A percentile compares a stretch with the other conserved stretches of the same genome.
Evolutionary conservation across 495 filamentous ascomycete species (phyloP).

Genomic region (Articulospora tetracladia): DNA sequence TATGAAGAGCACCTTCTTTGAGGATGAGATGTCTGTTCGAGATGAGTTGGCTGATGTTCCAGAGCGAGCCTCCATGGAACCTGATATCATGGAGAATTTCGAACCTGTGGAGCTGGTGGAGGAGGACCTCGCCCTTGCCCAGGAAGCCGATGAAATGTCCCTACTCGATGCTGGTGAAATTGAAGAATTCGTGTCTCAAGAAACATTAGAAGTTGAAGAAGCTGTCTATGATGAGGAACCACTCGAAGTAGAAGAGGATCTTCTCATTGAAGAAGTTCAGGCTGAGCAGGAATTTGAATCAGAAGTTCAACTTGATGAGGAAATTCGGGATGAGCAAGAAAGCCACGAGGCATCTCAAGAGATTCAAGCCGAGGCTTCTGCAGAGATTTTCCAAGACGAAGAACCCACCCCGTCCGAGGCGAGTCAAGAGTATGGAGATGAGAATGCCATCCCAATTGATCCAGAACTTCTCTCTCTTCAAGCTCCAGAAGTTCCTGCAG

Average conservation of each 20-base stretch:
- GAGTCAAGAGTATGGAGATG: constrained; percentile 60
- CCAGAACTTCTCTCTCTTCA: constrained; percentile 32
- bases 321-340: constrained; percentile 17
- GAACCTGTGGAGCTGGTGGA: constrained; percentile 27
- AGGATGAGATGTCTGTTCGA: constrained; percentile 52
- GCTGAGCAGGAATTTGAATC: not conserved
- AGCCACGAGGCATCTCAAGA: not conserved
- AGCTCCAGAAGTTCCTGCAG: not conserved
- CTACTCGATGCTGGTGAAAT: constrained; percentile 37
- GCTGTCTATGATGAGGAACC: not conserved
- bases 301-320: not conserved
- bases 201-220: constrained; percentile 29
- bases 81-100: constrained; percentile 17
- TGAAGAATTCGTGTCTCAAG: constrained; percentile 13
- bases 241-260: not conserved
- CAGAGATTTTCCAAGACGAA: not conserved
- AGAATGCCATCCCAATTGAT: constrained; percentile 54
- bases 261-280: not conserved
- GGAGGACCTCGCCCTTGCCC: constrained; percentile 42
- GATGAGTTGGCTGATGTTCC: constrained; percentile 32
- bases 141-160: constrained; percentile 50
- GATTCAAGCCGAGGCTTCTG: not conserved
- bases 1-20: constrained; percentile 45
- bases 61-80: constrained; percentile 23
- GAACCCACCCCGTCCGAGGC: constrained; percentile 44